These are phyloP conservation scores for Melampsora occidentalis DNA, from an alignment of 1,284 basidiomycete species.

Conservation along the genomic window DNA sequence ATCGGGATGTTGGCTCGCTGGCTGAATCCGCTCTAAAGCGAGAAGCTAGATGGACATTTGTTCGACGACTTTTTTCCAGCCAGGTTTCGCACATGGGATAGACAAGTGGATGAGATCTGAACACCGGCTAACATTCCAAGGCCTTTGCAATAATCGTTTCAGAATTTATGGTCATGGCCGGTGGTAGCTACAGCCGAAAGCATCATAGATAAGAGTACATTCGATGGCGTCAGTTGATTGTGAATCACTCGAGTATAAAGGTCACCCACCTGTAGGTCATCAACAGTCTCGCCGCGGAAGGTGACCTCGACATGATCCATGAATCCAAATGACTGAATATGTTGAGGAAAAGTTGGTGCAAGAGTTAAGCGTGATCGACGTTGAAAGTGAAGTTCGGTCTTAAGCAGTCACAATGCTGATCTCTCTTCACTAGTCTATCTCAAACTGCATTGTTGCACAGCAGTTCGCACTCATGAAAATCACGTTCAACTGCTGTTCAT, in stretches of 20 bases:
- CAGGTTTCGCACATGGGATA: no score
- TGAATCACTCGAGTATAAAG: not conserved
- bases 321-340: not conserved
- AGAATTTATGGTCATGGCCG: conserved; percentile 2
- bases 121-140: conserved; percentile 6
- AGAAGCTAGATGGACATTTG: no score
- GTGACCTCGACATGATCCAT: not conserved
- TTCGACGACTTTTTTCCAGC: no score
- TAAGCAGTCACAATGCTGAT: no score
- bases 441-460: no score
- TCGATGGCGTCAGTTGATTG: not conserved
- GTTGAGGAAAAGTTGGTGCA: not conserved
- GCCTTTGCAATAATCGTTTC: not conserved
- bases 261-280: conserved; percentile 9
- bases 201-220: not conserved
- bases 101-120: not conserved
- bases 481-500: no score
- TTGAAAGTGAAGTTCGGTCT: no score
- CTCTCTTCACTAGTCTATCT: no score
- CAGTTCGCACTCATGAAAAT: no score
- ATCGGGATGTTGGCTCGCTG: no score
- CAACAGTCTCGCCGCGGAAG: conserved; percentile 10
- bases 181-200: not conserved
- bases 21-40: no score
- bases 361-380: not conserved